Evolutionary conservation across 2,329 filamentous ascomycete species (phyloP), one percentile per base, ranked within the genome.

Genomic region (Arachnomyces sp.): DNA sequence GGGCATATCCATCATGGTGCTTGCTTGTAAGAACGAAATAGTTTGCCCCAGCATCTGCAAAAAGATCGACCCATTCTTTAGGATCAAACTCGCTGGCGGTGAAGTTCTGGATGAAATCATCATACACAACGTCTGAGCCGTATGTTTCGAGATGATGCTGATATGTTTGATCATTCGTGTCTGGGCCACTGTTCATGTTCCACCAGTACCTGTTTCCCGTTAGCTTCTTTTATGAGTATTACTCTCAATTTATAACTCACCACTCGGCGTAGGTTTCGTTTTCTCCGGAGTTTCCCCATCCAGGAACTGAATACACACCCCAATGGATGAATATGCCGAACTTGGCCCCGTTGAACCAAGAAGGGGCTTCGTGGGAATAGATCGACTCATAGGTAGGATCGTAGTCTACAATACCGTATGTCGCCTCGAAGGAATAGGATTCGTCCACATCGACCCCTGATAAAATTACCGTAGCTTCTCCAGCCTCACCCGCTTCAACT

Each of bases 281-380:
- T 3, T 45, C 39, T 4, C 49, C 49, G 4, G 41, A 44, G 31
- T 67, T 66, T 2, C 74, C 75, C 73, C 74, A 79, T 3, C 68
- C 73, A 0, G 74, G 70, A 1, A 77, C 73, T 0, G 71, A 56
- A 46, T 76, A 79, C 0, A 68, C 59, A 0, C 75, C 74, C 72
- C 75, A 78, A 44, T 78, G 75, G 31, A 78, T 73, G 49, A 79
- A 78, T 29, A 79, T 78, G 0, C 76, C 75, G 44, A 64, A 79
- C 42, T 79, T 79, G 15, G 63, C 70, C 31, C 68, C 62, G 39
- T 73, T 64, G 46, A 68, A 79, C 74, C 75, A 78, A 4, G 65
- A 59, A 0, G 73, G 73, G 11, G 65, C 65, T 50, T 69, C 66
- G 37, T 68, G 65, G 44, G 54, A 50, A 37, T 65, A 64, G 13